A percentile compares a stretch with the other conserved stretches of the same genome.
Evolutionary conservation across 2,329 filamentous ascomycete genomes (phyloP).

Genomic region (Calonectria naviculata): DNA sequence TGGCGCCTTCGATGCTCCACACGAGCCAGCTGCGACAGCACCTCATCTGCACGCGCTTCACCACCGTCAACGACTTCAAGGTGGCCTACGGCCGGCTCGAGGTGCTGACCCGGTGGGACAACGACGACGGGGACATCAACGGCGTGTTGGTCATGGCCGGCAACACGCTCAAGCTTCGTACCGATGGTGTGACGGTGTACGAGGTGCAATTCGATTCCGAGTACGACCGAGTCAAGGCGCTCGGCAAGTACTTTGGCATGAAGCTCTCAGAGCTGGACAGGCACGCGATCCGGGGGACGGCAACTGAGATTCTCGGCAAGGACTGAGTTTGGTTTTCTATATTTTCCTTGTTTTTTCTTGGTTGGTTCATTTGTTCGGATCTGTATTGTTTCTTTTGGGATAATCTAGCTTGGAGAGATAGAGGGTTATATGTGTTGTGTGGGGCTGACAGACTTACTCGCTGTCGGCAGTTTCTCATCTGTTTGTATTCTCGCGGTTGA

Average conservation of each 20-base stretch:
- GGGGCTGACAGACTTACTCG: not conserved
- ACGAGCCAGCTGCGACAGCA: slow-evolving; percentile 51
- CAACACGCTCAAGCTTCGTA: slow-evolving; percentile 56
- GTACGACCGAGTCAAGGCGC: slow-evolving; percentile 57
- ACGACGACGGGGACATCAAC: slow-evolving; percentile 30
- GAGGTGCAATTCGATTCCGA: slow-evolving; percentile 57
- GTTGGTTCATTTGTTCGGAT: not conserved
- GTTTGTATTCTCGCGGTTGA: slow-evolving; percentile 12
- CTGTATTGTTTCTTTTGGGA: not conserved
- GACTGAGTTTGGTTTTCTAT: not conserved
- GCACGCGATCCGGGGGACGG: slow-evolving; percentile 57
- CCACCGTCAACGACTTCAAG: slow-evolving; percentile 50
- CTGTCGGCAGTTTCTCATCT: slow-evolving; percentile 3
- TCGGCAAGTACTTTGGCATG: slow-evolving; percentile 63
- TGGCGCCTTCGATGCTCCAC: slow-evolving; percentile 47
- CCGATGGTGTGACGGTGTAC: slow-evolving; percentile 50
- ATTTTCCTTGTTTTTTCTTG: not conserved
- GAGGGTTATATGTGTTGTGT: not conserved
- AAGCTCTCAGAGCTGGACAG: slow-evolving; percentile 57
- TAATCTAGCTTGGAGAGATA: not conserved
- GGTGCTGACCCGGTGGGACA: slow-evolving; percentile 45
- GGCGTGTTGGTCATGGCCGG: slow-evolving; percentile 58
- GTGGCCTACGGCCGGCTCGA: slow-evolving; percentile 58
- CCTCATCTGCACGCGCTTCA: slow-evolving; percentile 48
- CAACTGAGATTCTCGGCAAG: slow-evolving; percentile 32